A percentile compares a stretch with the other conserved stretches of the same genome.
Evolutionary conservation across 2,329 filamentous ascomycete species (phyloP).

Genomic region (Alternaria hordeiaustralica): DNA sequence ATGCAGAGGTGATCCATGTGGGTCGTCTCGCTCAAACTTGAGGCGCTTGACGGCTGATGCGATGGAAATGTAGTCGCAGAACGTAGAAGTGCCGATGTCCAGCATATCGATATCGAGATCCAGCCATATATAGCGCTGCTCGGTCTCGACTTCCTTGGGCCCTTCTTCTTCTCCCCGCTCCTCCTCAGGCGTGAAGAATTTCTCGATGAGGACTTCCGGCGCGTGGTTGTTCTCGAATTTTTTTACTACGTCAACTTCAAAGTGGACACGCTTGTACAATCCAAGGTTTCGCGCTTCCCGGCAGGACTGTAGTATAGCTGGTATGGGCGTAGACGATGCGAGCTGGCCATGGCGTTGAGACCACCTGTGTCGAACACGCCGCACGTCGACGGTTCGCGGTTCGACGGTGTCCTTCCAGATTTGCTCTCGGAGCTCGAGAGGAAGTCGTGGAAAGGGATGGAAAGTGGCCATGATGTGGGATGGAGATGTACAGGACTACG

Average conservation of each 20-base stretch:
- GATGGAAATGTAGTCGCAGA: not conserved
- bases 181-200: not conserved
- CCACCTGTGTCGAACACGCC: not conserved
- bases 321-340: constrained; percentile 10
- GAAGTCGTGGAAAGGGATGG: constrained; percentile 17
- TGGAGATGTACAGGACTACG: not conserved
- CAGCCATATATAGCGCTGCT: constrained; percentile 12
- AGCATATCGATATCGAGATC: constrained; percentile 12
- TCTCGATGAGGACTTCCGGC: not conserved
- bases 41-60: constrained; percentile 7
- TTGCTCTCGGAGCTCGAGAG: constrained; percentile 14
- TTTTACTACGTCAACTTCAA: constrained; percentile 44
- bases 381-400: constrained; percentile 19
- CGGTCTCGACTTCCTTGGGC: too few species aligned
- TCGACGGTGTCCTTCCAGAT: constrained; percentile 22
- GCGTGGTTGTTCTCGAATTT: not conserved
- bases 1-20: not conserved
- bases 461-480: constrained; percentile 14
- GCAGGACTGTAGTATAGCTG: constrained; percentile 11
- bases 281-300: constrained; percentile 13
- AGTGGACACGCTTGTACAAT: constrained; percentile 55
- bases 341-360: not conserved
- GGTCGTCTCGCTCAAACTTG: constrained; percentile 3
- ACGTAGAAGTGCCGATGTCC: not conserved
- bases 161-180: not conserved